Evolutionary conservation across 371 early-diverging fungal genomes (phyloP), one percentile per base, ranked within the genome.

Genomic region (Mortierella sp.): DNA sequence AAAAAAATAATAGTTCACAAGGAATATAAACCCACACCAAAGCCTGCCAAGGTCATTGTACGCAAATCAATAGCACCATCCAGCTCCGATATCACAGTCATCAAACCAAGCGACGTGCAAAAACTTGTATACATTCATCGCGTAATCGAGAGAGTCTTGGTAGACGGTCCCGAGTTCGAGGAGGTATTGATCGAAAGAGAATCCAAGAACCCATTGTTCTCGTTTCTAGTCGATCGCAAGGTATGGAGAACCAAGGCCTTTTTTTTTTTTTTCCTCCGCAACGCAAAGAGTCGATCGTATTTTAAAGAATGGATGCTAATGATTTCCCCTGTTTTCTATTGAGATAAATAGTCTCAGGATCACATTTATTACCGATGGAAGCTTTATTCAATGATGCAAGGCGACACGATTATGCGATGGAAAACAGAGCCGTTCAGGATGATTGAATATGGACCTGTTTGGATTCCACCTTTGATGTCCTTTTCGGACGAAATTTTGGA

Each of bases 311-410:
- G n/a, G 11, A 37, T 66, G 19, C 21, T 23, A n/a, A 43, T 45
- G 2, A 53, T n/a, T 43, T 21, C 16, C 28, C 55, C 43, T 47
- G 15, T 57, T 48, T 21, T 53, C 44, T 1, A 26, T 21, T 28
- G 23, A 29, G 16, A 25, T n/a, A 15, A 45, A 18, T 67, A 91
- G 92, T 87, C 88, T 2, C 82, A 88, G 30, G 94, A 95, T 51
- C 97, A 97, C 64, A 77, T 89, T 6, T 97, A 97, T 63, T 98
- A 98, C 81, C 89, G 96, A 21, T 97, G 98, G 97, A 93, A 91
- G 63, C 75, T 97, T 44, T 96, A 88, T 76, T 96, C 97, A 15
- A 82, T 96, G n/a, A 82, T 92, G 66, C 94, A 95, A 71, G 96
- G 96, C 18, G 98, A 98, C 64, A 83, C 89, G 1, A 88, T 82